phyloP scores from a whole-genome alignment of 768 basidiomycete genomes.

The Atractiella rhizophila region DNA sequence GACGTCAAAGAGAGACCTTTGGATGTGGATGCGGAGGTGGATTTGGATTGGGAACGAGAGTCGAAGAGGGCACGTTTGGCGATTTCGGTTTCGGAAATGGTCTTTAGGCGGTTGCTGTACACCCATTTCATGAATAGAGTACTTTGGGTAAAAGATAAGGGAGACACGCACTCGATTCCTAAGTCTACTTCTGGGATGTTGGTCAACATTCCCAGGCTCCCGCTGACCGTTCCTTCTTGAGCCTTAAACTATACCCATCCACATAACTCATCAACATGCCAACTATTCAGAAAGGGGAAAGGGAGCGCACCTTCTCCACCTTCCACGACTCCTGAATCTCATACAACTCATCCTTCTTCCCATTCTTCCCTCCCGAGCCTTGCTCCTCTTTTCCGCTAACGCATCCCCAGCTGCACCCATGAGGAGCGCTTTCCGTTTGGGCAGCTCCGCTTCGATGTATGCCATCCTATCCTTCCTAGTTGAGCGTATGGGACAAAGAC shows the following conservation, averaged over 20 bases:
- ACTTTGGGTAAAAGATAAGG: not conserved
- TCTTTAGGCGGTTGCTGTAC: constrained; percentile 54
- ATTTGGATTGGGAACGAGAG: no score
- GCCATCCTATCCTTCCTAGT: constrained; percentile 89
- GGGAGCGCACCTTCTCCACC: constrained; percentile 19
- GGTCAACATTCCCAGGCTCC: constrained; percentile 81
- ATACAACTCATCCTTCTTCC: constrained; percentile 43
- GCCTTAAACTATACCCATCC: constrained; percentile 21
- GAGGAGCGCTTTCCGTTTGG: constrained; percentile 34
- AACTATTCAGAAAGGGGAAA: not conserved
- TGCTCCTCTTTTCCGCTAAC: constrained; percentile 17
- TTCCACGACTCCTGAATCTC: constrained; percentile 33
- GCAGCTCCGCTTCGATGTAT: constrained; percentile 84
- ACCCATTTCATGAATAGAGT: no score
- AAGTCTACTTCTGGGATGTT: constrained; percentile 95
- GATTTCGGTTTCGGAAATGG: constrained; percentile 93
- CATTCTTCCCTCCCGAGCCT: constrained; percentile 12
- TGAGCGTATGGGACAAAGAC: not conserved
- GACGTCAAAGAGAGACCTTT: no score
- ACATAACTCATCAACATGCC: constrained; percentile 5
- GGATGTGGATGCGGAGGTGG: no score
- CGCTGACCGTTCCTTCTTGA: constrained; percentile 81
- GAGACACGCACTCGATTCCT: constrained; percentile 74
- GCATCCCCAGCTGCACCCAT: constrained; percentile 28
- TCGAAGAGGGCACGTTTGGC: constrained; percentile 69